Conservation (phyloP, 495 filamentous ascomycete species). For the Bathelium albidoporum region DNA sequence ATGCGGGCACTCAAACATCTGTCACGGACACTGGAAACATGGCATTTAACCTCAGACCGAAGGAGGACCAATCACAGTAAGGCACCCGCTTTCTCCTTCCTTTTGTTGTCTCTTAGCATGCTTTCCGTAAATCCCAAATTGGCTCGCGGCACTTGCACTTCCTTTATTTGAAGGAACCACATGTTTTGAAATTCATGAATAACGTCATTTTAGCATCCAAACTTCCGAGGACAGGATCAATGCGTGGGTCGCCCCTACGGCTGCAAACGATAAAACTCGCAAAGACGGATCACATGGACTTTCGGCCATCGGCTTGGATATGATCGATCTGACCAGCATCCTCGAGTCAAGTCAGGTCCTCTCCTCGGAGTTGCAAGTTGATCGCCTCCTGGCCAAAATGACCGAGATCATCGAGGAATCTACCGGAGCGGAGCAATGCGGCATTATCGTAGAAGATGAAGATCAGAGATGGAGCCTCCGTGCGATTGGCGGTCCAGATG, state of each 20-base stretch:
- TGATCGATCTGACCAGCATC: constrained; percentile 80
- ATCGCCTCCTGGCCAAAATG: constrained; percentile 78
- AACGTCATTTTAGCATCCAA: neutral
- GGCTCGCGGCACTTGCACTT: neutral
- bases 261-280: constrained; percentile 16
- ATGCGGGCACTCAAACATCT: constrained; percentile 67
- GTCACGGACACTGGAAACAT: constrained; percentile 48
- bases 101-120: neutral
- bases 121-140: neutral
- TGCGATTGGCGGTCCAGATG: constrained; percentile 58
- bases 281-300: constrained; percentile 24
- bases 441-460: constrained; percentile 67
- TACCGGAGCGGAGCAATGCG: constrained; percentile 70
- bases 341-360: constrained; percentile 83
- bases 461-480: constrained; percentile 65
- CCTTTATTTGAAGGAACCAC: neutral
- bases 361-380: constrained; percentile 76
- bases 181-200: neutral
- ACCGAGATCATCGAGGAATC: constrained; percentile 81
- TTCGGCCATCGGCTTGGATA: constrained; percentile 45
- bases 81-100: neutral
- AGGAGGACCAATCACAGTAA: constrained; percentile 34
- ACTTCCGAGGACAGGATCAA: constrained; percentile 51
- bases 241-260: constrained; percentile 43
- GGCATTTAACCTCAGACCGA: constrained; percentile 47